Percentiles rank a stretch among this genome's conserved stretches.
These are phyloP conservation scores for Gamarada debralockiae DNA, from an alignment of 495 filamentous ascomycete species.

Conservation along the genomic window DNA sequence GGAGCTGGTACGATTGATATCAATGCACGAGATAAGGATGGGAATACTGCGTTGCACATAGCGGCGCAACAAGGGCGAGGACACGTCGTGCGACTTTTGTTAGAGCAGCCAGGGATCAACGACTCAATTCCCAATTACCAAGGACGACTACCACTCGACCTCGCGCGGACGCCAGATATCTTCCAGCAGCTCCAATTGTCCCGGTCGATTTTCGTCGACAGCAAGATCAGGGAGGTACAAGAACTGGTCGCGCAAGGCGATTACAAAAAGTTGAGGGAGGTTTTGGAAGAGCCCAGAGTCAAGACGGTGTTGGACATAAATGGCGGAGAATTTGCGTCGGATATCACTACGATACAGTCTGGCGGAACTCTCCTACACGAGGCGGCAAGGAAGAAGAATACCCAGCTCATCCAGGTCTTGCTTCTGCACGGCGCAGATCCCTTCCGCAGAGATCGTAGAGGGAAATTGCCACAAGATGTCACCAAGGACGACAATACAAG, in stretches of 20 bases:
- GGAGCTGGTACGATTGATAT: conserved; percentile 66
- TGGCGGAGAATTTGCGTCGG: conserved; percentile 79
- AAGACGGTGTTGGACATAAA: conserved; percentile 87
- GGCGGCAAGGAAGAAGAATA: conserved; percentile 82
- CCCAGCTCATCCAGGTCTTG: conserved; percentile 79
- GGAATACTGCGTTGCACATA: conserved; percentile 89
- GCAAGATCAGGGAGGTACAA: conserved; percentile 78
- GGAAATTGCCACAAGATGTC: conserved; percentile 92
- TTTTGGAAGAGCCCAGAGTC: conserved; percentile 80
- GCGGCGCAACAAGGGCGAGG: conserved; percentile 78
- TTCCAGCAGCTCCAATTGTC: conserved; percentile 93
- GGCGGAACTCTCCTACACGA: conserved; percentile 93
- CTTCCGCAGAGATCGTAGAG: conserved; percentile 87
- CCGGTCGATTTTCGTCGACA: conserved; percentile 84
- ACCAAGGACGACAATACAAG: conserved; percentile 91
- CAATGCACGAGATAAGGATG: conserved; percentile 86
- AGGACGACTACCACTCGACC: conserved; percentile 80
- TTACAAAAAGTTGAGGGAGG: conserved; percentile 71
- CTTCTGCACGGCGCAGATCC: conserved; percentile 96
- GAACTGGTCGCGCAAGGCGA: conserved; percentile 64
- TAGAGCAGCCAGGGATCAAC: conserved; percentile 78
- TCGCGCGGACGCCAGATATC: conserved; percentile 87
- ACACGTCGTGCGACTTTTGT: conserved; percentile 72
- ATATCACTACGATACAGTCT: conserved; percentile 65
- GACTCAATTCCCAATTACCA: conserved; percentile 88